Evolutionary conservation across 495 filamentous ascomycete genomes (phyloP), one percentile per base, ranked within the genome.

Genomic region (Penicillium manginii): DNA sequence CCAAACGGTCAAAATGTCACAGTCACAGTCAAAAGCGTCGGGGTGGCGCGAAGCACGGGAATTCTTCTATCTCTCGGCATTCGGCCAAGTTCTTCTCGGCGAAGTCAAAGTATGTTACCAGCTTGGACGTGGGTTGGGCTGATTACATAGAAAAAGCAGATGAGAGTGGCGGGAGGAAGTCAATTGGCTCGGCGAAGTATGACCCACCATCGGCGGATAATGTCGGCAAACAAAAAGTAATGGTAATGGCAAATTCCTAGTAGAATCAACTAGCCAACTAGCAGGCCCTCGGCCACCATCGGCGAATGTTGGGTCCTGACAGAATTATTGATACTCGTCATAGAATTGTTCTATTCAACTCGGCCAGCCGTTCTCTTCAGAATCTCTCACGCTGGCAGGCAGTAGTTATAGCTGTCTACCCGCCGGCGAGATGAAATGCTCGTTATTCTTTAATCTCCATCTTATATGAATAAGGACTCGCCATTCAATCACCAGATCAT

Each of bases 281-380:
- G 26, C 26, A 29, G 26, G 6, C 26, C 35, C 5, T 47, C 40
- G 40, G 52, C 52, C 52, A 55, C 40, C 39, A 21, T 55, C 53
- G 53, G 42, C 53, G 53, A 55, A 35, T n/a, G 11, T 37, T 37
- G 35, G 9, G 4, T 8, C 35, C 35, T 3, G 35, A 15, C 15
- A n/a, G 35, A 2, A 11, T 11, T 11, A n/a, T 37, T 0, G 35
- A 3, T 37, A n/a, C 26, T 1, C 6, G 6, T 29, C 26, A 29
- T 29, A 8, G 26, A 29, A 29, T 29, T 5, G 9, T 8, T 29
- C 26, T 4, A 29, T 29, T 26, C 26, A 29, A 29, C 26, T 29
- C 26, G 26, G 26, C 26, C 26, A 29, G 26, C 26, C 6, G 26
- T 7, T 29, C 9, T 8, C 26, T 29, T 29, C 26, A 8, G 26